Conservation (phyloP, 2,329 filamentous ascomycete species). For the Ilyonectria sp. region DNA sequence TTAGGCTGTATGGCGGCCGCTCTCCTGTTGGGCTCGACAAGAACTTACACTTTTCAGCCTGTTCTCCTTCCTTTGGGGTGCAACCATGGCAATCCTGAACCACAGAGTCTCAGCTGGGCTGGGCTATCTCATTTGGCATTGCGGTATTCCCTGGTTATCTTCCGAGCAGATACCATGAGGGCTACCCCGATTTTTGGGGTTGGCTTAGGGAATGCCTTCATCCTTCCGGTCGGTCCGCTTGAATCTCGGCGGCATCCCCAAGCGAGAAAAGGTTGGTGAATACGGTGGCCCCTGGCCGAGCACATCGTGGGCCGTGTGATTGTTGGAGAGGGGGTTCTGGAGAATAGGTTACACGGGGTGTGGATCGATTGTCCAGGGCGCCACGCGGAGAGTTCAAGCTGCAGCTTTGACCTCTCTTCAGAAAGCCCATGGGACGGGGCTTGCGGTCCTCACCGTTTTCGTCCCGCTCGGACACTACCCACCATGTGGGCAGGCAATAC, state of each 20-base stretch:
- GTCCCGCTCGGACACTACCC: conserved; percentile 30
- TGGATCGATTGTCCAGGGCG: conserved; percentile 24
- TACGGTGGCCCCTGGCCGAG: conserved; percentile 4
- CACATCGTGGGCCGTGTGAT: conserved; percentile 14
- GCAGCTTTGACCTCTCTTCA: conserved; percentile 33
- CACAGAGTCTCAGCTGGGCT: background rate
- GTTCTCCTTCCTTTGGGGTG: background rate
- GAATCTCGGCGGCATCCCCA: conserved; percentile 6
- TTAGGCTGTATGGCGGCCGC: conserved; percentile 8
- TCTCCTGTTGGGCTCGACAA: conserved; percentile 6
- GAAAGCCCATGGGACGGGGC: conserved; percentile 17
- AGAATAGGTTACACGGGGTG: conserved; percentile 25
- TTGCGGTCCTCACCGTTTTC: conserved; percentile 26
- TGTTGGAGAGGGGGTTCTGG: conserved; percentile 11
- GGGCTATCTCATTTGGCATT: conserved; percentile 6
- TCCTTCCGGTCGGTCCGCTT: conserved; percentile 12
- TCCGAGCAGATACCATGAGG: background rate
- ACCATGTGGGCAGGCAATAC: conserved; percentile 9
- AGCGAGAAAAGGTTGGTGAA: conserved; percentile 2
- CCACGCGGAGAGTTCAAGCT: conserved; percentile 31
- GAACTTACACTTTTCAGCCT: background rate
- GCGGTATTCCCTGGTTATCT: background rate
- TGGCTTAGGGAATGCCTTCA: conserved; percentile 1
- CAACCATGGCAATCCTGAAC: conserved; percentile 9
- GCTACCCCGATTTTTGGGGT: conserved; percentile 16